Evolutionary conservation across 805 yeast species (phyloP), one percentile per base, ranked within the genome.

Genomic region (Wickerhamiella kazuoi): DNA sequence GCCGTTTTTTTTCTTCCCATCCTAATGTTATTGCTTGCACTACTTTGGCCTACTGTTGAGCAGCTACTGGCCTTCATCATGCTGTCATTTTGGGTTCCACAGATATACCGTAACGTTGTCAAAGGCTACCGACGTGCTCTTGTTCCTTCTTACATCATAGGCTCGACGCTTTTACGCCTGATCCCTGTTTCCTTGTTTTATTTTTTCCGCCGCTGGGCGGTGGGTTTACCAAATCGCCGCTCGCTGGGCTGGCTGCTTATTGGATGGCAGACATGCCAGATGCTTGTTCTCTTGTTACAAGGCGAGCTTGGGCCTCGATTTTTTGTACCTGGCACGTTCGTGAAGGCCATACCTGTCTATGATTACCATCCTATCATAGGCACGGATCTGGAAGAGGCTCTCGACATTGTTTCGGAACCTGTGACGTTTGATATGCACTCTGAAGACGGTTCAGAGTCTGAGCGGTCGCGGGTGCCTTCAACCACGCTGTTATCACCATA

Each of bases 21-120:
- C 75, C 42, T 48, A 74, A 34, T 68, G 71, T 9, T 95, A 84
- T 66, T 1, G 55, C 71, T 35, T 80, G 90, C 93, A 75, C 84
- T 31, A 63, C 63, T 17, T 70, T 30, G 60, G 94, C 40, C 56
- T 55, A 21, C 62, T 1, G 71, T 76, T 50, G 94, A 83, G 52
- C 72, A 69, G 41, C 38, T 68, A 3, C 58, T 69, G 1, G 54
- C 77, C 8, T 43, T 74, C 2, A 37, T 65, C 1, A 48, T 77
- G 21, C 79, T 74, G 54, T 79, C 93, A 1, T 76, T 71, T 48
- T 84, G 95, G 95, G 47, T 80, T 14, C 95, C 96, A 1, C 97
- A 86, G 56, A 76, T 81, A 33, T 75, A 74, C 48, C 66, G 95
- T 53, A 82, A 83, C 53, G 71, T 76, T 2, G 54, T 75, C 21